Percentiles rank a stretch among this genome's conserved stretches.
Evolutionary conservation across 805 yeast genomes (phyloP).

Genomic region (Schwanniomyces polymorphus): DNA sequence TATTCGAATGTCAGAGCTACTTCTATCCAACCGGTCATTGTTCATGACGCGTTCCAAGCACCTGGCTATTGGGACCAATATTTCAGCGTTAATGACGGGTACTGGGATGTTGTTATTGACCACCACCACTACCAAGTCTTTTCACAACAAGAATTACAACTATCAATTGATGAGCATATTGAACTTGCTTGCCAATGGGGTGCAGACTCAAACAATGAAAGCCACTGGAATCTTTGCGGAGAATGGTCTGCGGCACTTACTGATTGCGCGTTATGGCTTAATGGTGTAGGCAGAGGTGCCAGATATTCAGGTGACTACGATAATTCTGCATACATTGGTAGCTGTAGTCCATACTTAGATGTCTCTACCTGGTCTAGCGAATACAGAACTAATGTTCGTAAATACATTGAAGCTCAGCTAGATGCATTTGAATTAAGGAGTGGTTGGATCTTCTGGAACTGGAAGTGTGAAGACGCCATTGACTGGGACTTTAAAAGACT

Average conservation of each 20-base stretch:
- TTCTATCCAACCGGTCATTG: conserved; percentile 55
- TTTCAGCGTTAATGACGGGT: conserved; percentile 30
- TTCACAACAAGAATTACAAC: conserved; percentile 57
- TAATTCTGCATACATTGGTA: conserved; percentile 48
- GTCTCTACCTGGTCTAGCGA: conserved; percentile 56
- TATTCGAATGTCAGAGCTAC: conserved; percentile 61
- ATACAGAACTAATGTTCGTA: conserved; percentile 58
- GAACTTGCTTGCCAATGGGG: conserved; percentile 33
- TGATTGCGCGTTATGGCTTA: conserved; percentile 86
- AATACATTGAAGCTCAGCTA: conserved; percentile 83
- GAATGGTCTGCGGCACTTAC: conserved; percentile 93
- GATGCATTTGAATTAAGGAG: conserved; percentile 70
- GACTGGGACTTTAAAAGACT: conserved; percentile 85
- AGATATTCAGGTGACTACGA: conserved; percentile 68
- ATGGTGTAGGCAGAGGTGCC: conserved; percentile 83
- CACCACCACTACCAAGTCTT: conserved; percentile 93
- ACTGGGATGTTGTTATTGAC: conserved; percentile 74
- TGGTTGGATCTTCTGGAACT: conserved; percentile 95
- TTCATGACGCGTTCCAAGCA: conserved; percentile 81
- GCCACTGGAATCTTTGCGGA: conserved; percentile 77
- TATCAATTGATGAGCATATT: conserved; percentile 63
- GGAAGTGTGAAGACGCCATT: conserved; percentile 78
- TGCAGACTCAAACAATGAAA: conserved; percentile 39
- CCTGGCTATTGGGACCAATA: conserved; percentile 63
- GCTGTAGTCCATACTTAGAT: conserved; percentile 48